Conservation (phyloP, 164 flowering plant genomes). For the Taxillus chinensis region DNA sequence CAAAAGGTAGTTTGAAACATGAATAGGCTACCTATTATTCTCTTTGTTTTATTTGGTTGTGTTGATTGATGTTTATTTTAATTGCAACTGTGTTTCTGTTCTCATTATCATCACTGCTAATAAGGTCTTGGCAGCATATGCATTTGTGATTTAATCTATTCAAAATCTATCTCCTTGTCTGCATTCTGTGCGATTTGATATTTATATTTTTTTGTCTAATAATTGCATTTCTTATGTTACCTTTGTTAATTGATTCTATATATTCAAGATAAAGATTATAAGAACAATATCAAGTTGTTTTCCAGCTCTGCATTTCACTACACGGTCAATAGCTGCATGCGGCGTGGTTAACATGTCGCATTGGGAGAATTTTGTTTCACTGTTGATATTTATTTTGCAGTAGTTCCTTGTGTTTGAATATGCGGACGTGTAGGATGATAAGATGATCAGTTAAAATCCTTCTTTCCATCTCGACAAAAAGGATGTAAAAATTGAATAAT, state of each 20-base stretch:
- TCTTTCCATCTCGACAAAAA: neutral
- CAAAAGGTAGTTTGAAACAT: conserved; percentile 51
- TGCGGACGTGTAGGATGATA: too few species aligned
- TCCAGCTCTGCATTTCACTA: neutral
- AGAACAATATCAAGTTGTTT: neutral
- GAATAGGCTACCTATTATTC: neutral
- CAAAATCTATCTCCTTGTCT: neutral
- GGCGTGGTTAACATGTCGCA: neutral
- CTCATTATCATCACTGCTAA: neutral
- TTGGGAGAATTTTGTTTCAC: neutral
- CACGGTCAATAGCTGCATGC: neutral
- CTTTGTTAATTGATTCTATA: neutral
- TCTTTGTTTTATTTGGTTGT: neutral
- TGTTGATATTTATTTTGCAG: too few species aligned
- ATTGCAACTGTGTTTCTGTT: too few species aligned
- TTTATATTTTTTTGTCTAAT: neutral
- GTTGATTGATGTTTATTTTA: neutral
- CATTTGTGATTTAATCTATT: too few species aligned
- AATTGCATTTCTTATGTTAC: neutral
- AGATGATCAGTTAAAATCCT: neutral
- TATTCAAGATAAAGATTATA: neutral
- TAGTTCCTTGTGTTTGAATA: too few species aligned
- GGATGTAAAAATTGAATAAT: too few species aligned
- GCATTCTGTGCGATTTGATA: neutral
- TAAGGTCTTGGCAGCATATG: neutral